Evolutionary conservation across 768 basidiomycete species (phyloP).

Genomic region (Psilocybe cyanescens): DNA sequence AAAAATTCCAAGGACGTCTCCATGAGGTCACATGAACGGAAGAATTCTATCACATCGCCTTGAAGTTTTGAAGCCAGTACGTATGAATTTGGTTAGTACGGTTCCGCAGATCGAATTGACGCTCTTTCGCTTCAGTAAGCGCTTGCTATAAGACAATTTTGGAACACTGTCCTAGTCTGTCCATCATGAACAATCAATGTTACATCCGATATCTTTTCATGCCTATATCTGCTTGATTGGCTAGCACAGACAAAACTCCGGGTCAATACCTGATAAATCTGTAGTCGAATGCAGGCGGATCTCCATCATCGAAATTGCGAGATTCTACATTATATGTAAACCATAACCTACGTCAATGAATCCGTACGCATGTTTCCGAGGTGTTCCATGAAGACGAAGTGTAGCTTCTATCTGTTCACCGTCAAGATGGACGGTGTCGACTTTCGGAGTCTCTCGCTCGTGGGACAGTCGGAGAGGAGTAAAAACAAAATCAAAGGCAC

Average conservation of each 20-base stretch:
- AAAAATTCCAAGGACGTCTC: not conserved
- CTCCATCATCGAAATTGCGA: not conserved
- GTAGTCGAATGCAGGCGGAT: not conserved
- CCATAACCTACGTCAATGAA: too few relatives aligned
- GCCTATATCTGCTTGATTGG: not conserved
- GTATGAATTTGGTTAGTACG: too few relatives aligned
- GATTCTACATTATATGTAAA: too few relatives aligned
- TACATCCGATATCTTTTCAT: not conserved
- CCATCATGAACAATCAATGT: not conserved
- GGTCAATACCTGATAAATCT: not conserved
- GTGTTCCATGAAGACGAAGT: too few relatives aligned
- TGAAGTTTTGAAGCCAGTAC: too few relatives aligned
- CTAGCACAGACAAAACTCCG: not conserved
- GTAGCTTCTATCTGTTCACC: not conserved
- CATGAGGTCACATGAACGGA: not conserved
- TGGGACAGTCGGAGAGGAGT: not conserved
- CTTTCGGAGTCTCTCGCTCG: not conserved
- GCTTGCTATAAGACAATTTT: not conserved
- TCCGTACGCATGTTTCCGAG: too few relatives aligned
- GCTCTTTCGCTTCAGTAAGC: not conserved
- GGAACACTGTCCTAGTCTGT: not conserved
- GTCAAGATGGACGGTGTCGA: not conserved
- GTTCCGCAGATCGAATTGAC: not conserved
- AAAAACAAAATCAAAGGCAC: not conserved
- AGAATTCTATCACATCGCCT: too few relatives aligned